These are phyloP conservation scores for Trichomonascaceae sp. DNA, from an alignment of 1,139 yeast genomes.

Conservation along the genomic window DNA sequence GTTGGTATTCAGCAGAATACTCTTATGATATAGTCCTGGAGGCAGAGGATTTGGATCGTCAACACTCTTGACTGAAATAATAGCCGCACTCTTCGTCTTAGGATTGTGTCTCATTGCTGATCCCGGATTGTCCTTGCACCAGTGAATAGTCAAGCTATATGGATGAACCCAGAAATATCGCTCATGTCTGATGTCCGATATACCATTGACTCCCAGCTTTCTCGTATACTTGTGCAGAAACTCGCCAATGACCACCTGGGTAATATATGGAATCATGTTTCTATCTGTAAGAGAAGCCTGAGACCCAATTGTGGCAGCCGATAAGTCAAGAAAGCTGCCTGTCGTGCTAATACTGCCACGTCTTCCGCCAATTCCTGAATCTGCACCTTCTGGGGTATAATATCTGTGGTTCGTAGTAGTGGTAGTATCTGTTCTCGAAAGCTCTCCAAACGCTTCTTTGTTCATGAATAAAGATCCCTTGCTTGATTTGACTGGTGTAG, in stretches of 20 bases:
- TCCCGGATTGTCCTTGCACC: constrained; percentile 83
- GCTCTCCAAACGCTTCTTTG: background rate
- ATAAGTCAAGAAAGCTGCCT: constrained; percentile 16
- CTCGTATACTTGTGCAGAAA: constrained; percentile 82
- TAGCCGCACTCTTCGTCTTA: constrained; percentile 67
- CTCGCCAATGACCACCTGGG: constrained; percentile 93
- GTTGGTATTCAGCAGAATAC: constrained; percentile 64
- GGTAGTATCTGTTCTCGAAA: background rate
- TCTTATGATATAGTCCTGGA: constrained; percentile 81
- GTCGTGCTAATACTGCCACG: constrained; percentile 3
- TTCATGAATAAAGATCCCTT: background rate
- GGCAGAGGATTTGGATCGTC: constrained; percentile 86
- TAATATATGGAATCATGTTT: constrained; percentile 77
- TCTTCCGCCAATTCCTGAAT: constrained; percentile 1
- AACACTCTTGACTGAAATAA: constrained; percentile 69
- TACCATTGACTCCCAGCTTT: constrained; percentile 65
- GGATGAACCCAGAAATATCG: constrained; percentile 98
- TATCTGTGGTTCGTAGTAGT: constrained; percentile 2
- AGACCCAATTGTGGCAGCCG: constrained; percentile 54
- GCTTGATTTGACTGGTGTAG: background rate
- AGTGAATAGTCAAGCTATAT: constrained; percentile 79
- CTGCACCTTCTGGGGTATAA: background rate
- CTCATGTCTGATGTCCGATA: constrained; percentile 79
- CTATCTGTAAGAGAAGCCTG: constrained; percentile 65
- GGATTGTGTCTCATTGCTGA: constrained; percentile 45